Conservation (phyloP, 1,284 basidiomycete species). For the Apiotrichum laibachii region DNA sequence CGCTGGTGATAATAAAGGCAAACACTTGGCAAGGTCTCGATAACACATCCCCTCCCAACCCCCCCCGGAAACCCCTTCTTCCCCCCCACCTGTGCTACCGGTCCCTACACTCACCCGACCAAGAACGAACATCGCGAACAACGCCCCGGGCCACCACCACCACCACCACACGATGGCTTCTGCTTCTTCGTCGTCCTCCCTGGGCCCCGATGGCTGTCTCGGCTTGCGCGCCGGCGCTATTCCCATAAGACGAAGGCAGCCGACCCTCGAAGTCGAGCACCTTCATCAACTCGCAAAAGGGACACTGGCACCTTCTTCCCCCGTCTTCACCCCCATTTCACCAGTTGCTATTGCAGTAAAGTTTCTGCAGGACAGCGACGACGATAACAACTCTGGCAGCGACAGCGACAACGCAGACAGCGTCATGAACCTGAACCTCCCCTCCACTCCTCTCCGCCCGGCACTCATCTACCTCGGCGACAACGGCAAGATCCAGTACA, state of each 20-base stretch:
- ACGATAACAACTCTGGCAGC: not conserved
- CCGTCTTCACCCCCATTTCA: not conserved
- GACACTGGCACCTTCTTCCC: not conserved
- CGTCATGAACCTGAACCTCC: not conserved
- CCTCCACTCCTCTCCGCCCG: not conserved
- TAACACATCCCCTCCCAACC: too few relatives aligned
- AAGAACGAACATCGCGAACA: too few relatives aligned
- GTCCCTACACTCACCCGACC: too few relatives aligned
- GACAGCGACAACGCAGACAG: not conserved
- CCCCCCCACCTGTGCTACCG: too few relatives aligned
- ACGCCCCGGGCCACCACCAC: too few relatives aligned
- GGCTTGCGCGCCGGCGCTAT: too few relatives aligned
- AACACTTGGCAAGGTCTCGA: too few relatives aligned
- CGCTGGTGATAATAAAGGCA: too few relatives aligned
- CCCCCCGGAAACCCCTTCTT: too few relatives aligned
- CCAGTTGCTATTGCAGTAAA: not conserved
- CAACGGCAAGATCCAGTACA: not conserved
- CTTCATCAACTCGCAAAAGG: not conserved
- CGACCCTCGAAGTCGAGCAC: not conserved
- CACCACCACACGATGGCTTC: too few relatives aligned
- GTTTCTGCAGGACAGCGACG: not conserved
- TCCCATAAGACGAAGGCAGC: not conserved
- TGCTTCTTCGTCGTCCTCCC: too few relatives aligned
- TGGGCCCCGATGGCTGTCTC: too few relatives aligned
- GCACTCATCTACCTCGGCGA: not conserved